A percentile compares a stretch with the other conserved stretches of the same genome.
Conservation (phyloP, 257 asterid genomes). For the Linderniella brevidens region DNA sequence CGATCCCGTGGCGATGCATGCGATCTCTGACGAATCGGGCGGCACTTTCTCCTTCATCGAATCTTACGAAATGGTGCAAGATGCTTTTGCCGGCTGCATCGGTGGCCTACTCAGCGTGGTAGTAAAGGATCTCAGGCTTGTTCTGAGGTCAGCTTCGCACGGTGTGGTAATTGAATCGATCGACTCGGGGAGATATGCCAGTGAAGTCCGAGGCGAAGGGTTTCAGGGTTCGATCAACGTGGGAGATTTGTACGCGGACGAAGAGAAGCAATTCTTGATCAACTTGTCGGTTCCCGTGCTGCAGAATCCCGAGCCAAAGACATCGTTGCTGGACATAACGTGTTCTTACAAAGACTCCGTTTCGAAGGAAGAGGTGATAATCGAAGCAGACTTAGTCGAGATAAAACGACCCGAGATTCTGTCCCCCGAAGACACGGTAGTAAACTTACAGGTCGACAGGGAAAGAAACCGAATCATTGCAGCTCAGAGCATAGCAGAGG, state of each 20-base stretch:
- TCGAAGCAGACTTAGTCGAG: constrained; percentile 29
- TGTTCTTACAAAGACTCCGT: constrained; percentile 57
- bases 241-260: constrained; percentile 89
- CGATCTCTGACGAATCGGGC: constrained; percentile 84
- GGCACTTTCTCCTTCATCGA: constrained; percentile 96
- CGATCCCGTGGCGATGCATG: constrained; percentile 84
- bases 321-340: constrained; percentile 43
- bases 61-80: constrained; percentile 81
- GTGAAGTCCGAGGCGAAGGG: constrained; percentile 26
- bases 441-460: constrained; percentile 85
- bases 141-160: constrained; percentile 38
- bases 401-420: constrained; percentile 32
- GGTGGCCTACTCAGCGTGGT: constrained; percentile 94
- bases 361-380: constrained; percentile 33
- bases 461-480: constrained; percentile 68
- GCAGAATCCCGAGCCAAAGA: constrained; percentile 23
- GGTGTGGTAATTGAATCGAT: constrained; percentile 31
- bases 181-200: constrained; percentile 67
- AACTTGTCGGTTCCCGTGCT: constrained; percentile 39
- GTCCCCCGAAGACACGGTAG: constrained; percentile 14
- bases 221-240: constrained; percentile 47
- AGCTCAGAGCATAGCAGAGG: constrained; percentile 78
- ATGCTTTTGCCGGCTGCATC: constrained; percentile 96
- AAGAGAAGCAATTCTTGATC: constrained; percentile 77
- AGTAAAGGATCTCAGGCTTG: constrained; percentile 54